Conservation (phyloP, 805 yeast genomes). For the Maudiozyma saulgeensis region DNA sequence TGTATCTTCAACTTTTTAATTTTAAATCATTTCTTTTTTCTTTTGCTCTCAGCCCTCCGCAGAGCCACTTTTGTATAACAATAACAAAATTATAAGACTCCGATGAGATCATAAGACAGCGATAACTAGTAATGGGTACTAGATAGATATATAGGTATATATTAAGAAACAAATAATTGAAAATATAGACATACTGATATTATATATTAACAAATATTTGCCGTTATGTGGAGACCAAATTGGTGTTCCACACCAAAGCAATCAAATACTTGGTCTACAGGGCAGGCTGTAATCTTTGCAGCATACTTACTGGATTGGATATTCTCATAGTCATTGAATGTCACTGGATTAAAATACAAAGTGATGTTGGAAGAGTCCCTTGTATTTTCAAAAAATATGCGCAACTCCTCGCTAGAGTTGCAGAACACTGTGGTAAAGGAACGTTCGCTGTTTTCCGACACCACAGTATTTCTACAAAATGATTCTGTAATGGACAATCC, state of each 20-base stretch:
- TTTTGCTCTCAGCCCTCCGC: too few relatives aligned
- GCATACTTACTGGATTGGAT: background rate
- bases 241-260: conserved; percentile 11
- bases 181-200: background rate
- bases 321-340: background rate
- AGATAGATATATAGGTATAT: too few relatives aligned
- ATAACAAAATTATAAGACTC: too few relatives aligned
- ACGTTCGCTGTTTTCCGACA: conserved; percentile 1
- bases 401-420: conserved; percentile 8
- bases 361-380: conserved; percentile 9
- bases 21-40: too few relatives aligned
- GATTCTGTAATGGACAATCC: background rate
- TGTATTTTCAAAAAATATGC: background rate
- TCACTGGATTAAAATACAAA: conserved; percentile 11
- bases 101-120: too few relatives aligned
- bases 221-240: conserved; percentile 14
- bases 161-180: too few relatives aligned
- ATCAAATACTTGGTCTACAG: conserved; percentile 23
- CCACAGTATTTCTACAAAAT: background rate
- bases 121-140: too few relatives aligned
- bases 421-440: conserved; percentile 16
- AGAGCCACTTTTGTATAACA: too few relatives aligned
- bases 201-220: background rate
- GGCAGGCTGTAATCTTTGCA: conserved; percentile 3
- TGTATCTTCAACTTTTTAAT: too few relatives aligned